Evolutionary conservation across 495 filamentous ascomycete species (phyloP), one percentile per base, ranked within the genome.

Genomic region (Astrothelium subdiscretum): DNA sequence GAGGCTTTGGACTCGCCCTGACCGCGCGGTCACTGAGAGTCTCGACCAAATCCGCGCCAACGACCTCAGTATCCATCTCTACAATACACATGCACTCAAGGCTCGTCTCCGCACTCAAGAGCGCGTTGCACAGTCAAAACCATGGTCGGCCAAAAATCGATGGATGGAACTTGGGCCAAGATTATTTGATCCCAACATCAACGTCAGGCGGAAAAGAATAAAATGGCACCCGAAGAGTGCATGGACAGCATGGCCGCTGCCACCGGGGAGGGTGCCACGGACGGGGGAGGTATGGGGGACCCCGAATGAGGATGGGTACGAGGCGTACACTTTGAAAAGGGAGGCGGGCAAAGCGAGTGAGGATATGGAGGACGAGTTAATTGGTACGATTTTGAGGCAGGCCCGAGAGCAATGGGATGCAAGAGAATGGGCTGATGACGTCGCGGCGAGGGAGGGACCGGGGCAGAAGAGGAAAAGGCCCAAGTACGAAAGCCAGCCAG

Each of bases 231-330:
- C 73, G 1, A 51, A 61, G 38, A 57, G 59, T 15, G n/a, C 27
- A 32, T 95, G 90, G 90, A 86, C 86, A 2, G 87, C 89, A 1
- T 96, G 91, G 91, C 91, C 91, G 22, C 66, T 91, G 73, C 72
- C 72, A 18, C 76, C 79, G 24, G 69, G 75, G 12, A 73, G 77
- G 8, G 87, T 91, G 20, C 87, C 87, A 2, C 77, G 79, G n/a
- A 70, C 74, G 11, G 76, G 76, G 24, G 80, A 85, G 59, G 31
- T 57, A n/a, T 63, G 79, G 57, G 73, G 73, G 0, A 32, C 24
- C 22, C 13, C 48, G 10, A 67, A 70, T 11, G 29, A 58, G 11
- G 69, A 76, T 18, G 75, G 77, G 32, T 77, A 77, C 38, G 75
- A 80, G 57, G 77, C 82, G 20, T 80, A 74, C 57, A 84, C 78